Conservation (phyloP, 2,329 filamentous ascomycete species). For the Trichoderma sp. region DNA sequence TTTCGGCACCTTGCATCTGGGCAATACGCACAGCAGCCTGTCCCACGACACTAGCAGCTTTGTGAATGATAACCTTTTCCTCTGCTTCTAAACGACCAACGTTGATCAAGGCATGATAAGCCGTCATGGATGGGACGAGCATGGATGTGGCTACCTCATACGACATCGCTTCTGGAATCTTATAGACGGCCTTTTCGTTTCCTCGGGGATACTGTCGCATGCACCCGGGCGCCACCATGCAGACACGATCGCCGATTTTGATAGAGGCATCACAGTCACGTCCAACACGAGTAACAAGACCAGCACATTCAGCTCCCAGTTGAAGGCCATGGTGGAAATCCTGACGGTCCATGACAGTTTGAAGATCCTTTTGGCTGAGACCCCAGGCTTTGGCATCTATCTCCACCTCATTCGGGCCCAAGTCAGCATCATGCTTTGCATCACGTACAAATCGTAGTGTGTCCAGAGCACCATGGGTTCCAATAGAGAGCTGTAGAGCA, state of each 20-base stretch:
- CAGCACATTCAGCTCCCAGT: conserved; percentile 28
- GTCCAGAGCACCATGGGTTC: background rate
- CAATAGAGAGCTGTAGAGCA: background rate
- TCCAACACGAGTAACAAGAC: conserved; percentile 29
- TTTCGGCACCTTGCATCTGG: conserved; percentile 29
- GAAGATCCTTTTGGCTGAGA: background rate
- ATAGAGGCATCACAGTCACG: conserved; percentile 17
- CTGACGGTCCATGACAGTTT: background rate
- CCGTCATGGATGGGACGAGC: conserved; percentile 37
- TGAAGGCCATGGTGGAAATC: background rate
- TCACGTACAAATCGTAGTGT: background rate
- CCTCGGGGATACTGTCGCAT: conserved; percentile 21
- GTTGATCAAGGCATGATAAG: conserved; percentile 25
- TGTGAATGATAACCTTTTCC: conserved; percentile 38
- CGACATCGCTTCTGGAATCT: conserved; percentile 38
- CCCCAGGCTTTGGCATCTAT: conserved; percentile 1
- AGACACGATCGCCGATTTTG: conserved; percentile 30
- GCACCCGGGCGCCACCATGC: conserved; percentile 1
- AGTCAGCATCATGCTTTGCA: background rate
- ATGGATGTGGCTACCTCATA: conserved; percentile 39
- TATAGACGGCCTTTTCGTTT: conserved; percentile 8
- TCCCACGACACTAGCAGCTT: conserved; percentile 35
- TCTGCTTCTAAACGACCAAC: conserved; percentile 34
- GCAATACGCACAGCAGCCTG: conserved; percentile 35
- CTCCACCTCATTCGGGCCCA: background rate